These are phyloP conservation scores for Plectranthus barbatus DNA, from an alignment of 257 asterid genomes.

Conservation along the genomic window DNA sequence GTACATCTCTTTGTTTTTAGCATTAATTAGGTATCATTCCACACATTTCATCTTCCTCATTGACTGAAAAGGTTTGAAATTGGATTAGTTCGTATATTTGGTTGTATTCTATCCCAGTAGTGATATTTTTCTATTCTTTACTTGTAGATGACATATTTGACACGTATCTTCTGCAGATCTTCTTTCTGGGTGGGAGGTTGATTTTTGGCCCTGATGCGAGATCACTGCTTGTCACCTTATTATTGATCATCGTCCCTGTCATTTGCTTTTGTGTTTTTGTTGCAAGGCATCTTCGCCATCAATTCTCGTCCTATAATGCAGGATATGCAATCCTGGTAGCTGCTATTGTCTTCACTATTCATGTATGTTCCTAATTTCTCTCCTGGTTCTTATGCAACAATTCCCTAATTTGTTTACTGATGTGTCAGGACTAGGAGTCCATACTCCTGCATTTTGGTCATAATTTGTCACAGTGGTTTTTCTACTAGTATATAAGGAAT, in stretches of 20 bases:
- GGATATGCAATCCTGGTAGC: conserved; percentile 80
- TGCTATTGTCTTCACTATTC: conserved; percentile 60
- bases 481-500: neutral
- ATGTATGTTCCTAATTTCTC: conserved; percentile 44
- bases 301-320: conserved; percentile 61
- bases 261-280: conserved; percentile 78
- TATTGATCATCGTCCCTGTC: conserved; percentile 73
- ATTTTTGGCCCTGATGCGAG: conserved; percentile 98
- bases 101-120: neutral
- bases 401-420: conserved; percentile 9
- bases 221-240: conserved; percentile 80
- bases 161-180: conserved; percentile 56
- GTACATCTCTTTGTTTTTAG: neutral
- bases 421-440: neutral
- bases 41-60: neutral
- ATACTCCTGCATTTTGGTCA: neutral
- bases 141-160: conserved; percentile 9
- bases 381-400: neutral
- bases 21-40: neutral
- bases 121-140: conserved; percentile 10
- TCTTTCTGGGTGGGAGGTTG: conserved; percentile 87
- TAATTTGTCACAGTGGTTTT: neutral
- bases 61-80: neutral
- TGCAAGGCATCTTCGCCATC: conserved; percentile 89
- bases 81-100: neutral